phyloP scores from a whole-genome alignment of 306 rosid species.

The Rosa persica region DNA sequence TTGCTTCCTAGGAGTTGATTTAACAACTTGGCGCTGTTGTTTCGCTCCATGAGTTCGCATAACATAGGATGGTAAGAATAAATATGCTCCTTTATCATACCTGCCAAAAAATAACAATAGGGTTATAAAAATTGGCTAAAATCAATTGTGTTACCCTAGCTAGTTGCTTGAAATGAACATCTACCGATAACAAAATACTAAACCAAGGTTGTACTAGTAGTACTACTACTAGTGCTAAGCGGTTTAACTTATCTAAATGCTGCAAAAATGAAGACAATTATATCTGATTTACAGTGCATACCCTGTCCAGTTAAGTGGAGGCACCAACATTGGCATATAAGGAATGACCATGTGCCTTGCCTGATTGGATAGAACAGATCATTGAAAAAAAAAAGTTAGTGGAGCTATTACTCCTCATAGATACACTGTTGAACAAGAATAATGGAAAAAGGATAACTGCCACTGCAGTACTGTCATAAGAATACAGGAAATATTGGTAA shows the following conservation, averaged over 20 bases:
- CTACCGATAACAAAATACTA: not conserved
- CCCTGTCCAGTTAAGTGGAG: constrained; percentile 88
- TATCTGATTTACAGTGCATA: constrained; percentile 32
- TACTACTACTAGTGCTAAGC: not conserved
- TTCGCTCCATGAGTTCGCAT: constrained; percentile 96
- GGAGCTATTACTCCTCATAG: constrained; percentile 23
- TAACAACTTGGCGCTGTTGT: constrained; percentile 86
- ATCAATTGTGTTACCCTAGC: constrained; percentile 2
- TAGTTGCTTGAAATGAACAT: not conserved
- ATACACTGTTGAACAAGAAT: not conserved
- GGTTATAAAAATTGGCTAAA: not conserved
- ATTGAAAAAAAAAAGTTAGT: not conserved
- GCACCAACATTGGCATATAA: constrained; percentile 98
- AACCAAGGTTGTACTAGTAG: not conserved
- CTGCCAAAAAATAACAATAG: constrained; percentile 44
- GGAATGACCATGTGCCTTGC: constrained; percentile 98
- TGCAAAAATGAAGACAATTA: not conserved
- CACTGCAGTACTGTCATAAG: not conserved
- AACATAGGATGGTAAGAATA: constrained; percentile 82
- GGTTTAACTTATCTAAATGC: not conserved
- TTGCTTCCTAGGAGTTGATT: constrained; percentile 60
- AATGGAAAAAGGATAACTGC: not conserved
- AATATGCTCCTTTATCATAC: constrained; percentile 87
- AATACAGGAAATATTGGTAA: not conserved
- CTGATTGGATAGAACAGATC: constrained; percentile 45